A percentile compares a stretch with the other conserved stretches of the same genome.
These are phyloP conservation scores for Moesziomyces antarcticus DNA, from an alignment of 1,284 basidiomycete genomes.

Conservation along the genomic window DNA sequence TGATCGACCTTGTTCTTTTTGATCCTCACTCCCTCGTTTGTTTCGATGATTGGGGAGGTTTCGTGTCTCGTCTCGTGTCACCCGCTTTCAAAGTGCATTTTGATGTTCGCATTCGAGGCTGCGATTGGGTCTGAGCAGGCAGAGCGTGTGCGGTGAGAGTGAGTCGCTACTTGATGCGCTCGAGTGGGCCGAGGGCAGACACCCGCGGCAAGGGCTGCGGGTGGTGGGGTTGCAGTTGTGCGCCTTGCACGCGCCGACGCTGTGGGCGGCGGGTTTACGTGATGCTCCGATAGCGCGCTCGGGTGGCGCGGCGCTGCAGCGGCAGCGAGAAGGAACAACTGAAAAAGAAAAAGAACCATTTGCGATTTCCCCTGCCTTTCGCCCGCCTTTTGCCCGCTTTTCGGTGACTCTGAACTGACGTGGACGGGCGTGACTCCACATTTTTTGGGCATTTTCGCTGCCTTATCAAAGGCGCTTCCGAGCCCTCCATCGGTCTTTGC, in stretches of 20 bases:
- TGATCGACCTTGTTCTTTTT: conserved; percentile 1
- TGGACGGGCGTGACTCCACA: background rate
- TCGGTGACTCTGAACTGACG: background rate
- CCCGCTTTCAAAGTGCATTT: too few species aligned
- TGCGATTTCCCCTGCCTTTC: background rate
- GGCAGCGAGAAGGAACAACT: background rate
- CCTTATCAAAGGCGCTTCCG: conserved; percentile 8
- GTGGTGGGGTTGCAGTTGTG: too few species aligned
- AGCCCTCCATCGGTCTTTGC: too few species aligned
- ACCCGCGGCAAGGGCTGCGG: too few species aligned
- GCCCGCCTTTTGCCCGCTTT: background rate
- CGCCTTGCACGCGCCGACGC: too few species aligned
- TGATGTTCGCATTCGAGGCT: too few species aligned
- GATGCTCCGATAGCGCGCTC: background rate
- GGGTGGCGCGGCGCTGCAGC: too few species aligned
- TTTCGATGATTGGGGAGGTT: background rate
- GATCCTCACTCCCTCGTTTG: background rate
- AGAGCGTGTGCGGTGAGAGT: too few species aligned
- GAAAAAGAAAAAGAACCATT: background rate
- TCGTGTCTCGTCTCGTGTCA: too few species aligned
- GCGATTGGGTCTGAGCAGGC: too few species aligned
- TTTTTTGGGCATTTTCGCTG: background rate
- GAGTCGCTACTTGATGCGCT: too few species aligned
- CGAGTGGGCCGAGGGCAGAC: too few species aligned
- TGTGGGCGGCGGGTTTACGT: background rate